Conservation (phyloP, 2,329 filamentous ascomycete genomes). For the Calonectria honghensis region DNA sequence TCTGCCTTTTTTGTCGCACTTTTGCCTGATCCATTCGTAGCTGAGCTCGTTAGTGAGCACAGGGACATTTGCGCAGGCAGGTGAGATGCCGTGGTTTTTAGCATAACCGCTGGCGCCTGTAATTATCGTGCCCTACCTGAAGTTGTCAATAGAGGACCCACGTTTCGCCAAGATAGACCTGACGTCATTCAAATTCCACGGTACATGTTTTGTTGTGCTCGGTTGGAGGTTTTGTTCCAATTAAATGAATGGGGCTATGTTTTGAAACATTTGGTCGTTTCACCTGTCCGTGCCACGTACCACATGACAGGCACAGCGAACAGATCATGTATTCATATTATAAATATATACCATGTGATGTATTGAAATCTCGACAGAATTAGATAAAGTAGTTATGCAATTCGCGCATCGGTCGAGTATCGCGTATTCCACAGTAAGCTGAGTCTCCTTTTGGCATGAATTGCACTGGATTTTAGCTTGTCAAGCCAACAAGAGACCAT, state of each 20-base stretch:
- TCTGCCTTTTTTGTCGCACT: too few relatives aligned
- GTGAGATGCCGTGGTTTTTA: too few relatives aligned
- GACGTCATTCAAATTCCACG: too few relatives aligned
- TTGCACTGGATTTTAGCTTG: too few relatives aligned
- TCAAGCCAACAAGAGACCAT: neutral
- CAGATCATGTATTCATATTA: neutral
- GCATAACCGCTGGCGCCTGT: too few relatives aligned
- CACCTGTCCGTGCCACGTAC: neutral
- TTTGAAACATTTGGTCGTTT: neutral
- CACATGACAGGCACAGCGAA: neutral
- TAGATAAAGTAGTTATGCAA: neutral
- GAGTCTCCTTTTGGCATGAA: neutral
- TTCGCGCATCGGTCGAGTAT: neutral
- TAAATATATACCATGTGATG: neutral
- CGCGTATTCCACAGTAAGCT: neutral
- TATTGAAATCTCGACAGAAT: neutral
- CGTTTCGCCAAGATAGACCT: too few relatives aligned
- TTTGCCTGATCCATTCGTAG: too few relatives aligned
- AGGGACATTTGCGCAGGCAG: too few relatives aligned
- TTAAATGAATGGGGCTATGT: neutral
- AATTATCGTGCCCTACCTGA: too few relatives aligned
- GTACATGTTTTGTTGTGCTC: neutral
- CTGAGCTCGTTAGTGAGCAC: too few relatives aligned
- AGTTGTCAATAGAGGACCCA: too few relatives aligned
- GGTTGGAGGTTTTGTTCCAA: neutral